Percentiles rank a stretch among this genome's conserved stretches.
phyloP scores from a whole-genome alignment of 2,329 filamentous ascomycete species.

The Pseudogymnoascus sp. region DNA sequence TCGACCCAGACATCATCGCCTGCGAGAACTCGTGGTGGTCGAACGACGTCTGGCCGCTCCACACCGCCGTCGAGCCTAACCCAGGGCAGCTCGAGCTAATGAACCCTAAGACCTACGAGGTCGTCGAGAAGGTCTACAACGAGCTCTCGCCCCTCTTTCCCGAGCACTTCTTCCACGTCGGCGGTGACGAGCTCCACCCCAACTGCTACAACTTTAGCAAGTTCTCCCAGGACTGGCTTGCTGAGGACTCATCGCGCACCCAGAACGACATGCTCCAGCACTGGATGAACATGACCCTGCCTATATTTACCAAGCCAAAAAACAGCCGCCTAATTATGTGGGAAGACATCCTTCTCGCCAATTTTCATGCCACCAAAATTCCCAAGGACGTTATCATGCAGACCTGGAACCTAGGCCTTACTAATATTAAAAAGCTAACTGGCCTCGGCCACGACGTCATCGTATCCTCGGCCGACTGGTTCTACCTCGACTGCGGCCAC shows the following conservation, averaged over 20 bases:
- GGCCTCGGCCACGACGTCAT: constrained; percentile 60
- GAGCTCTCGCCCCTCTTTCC: constrained; percentile 65
- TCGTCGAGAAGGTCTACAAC: constrained; percentile 45
- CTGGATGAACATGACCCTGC: constrained; percentile 55
- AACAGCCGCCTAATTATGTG: constrained; percentile 59
- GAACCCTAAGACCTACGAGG: constrained; percentile 59
- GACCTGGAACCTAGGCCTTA: constrained; percentile 60
- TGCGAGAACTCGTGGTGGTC: constrained; percentile 53
- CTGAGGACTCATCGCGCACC: constrained; percentile 61
- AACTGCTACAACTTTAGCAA: constrained; percentile 51
- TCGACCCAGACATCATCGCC: constrained; percentile 57
- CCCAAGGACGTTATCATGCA: constrained; percentile 67
- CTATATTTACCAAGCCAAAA: constrained; percentile 52
- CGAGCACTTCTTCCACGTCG: constrained; percentile 74
- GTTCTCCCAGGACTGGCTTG: constrained; percentile 49
- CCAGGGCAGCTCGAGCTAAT: constrained; percentile 58
- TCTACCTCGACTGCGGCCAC: constrained; percentile 75
- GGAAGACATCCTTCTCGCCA: constrained; percentile 74
- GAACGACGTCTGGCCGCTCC: constrained; percentile 50
- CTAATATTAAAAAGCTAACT: constrained; percentile 52
- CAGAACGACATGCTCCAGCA: constrained; percentile 62
- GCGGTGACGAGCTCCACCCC: constrained; percentile 64
- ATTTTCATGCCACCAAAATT: constrained; percentile 43
- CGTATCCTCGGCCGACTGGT: constrained; percentile 66
- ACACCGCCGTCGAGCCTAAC: constrained; percentile 53